Evolutionary conservation across 2,329 filamentous ascomycete species (phyloP).

Genomic region (Ophiosphaerella korrae): DNA sequence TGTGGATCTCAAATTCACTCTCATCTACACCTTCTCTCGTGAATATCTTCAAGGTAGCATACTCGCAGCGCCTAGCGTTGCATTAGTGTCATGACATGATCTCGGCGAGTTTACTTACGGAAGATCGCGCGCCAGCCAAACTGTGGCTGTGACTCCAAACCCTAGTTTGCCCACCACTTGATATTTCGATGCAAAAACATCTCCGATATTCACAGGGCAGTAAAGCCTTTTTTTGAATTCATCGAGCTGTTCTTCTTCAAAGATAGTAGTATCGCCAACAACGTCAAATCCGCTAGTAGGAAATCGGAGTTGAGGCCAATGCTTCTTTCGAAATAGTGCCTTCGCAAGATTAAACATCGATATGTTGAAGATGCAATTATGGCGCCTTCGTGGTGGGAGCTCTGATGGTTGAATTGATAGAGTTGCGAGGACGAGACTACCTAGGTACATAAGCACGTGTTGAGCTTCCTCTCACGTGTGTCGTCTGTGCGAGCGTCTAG

Average conservation of each 20-base stretch:
- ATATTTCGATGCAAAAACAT: slow-evolving; percentile 15
- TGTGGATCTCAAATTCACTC: slow-evolving; percentile 12
- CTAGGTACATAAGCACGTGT: too few species aligned
- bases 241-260: slow-evolving; percentile 16
- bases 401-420: too few species aligned
- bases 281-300: slow-evolving; percentile 15
- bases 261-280: slow-evolving; percentile 9
- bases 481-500: too few species aligned
- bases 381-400: too few species aligned
- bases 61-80: not conserved
- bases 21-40: slow-evolving; percentile 7
- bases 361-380: not conserved
- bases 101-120: slow-evolving; percentile 2
- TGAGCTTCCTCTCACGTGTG: too few species aligned
- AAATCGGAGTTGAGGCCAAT: slow-evolving; percentile 16
- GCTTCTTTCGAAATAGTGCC: slow-evolving; percentile 13
- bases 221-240: slow-evolving; percentile 5
- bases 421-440: too few species aligned
- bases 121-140: slow-evolving; percentile 21
- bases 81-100: too few species aligned
- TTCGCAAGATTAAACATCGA: slow-evolving; percentile 3
- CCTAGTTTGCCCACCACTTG: slow-evolving; percentile 23
- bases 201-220: slow-evolving; percentile 19
- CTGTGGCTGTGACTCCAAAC: slow-evolving; percentile 11
- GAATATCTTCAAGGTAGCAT: slow-evolving; percentile 13